These are phyloP conservation scores for Triglochin maritima DNA, from an alignment of 106 monocot species.

Conservation along the genomic window DNA sequence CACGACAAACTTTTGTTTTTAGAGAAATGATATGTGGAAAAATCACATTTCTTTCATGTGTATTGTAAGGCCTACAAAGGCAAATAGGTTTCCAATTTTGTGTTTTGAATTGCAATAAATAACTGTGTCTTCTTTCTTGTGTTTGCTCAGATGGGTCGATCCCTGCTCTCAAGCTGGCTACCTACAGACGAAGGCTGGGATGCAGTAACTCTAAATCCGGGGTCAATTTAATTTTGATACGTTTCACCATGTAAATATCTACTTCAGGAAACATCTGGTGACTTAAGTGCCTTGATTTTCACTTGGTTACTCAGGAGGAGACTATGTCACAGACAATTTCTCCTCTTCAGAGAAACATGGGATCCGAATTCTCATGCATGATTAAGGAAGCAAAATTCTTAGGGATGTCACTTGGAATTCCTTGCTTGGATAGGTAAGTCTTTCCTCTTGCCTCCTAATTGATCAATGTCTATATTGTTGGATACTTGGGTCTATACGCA, in stretches of 20 bases:
- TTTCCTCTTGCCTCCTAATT: background rate
- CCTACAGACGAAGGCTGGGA: slow-evolving; percentile 66
- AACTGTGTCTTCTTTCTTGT: background rate
- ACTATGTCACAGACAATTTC: slow-evolving; percentile 22
- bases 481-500: no score
- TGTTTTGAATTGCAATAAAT: background rate
- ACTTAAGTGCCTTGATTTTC: background rate
- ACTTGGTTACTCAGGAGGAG: slow-evolving; percentile 34
- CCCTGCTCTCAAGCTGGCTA: slow-evolving; percentile 69
- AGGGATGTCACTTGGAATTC: slow-evolving; percentile 75
- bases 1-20: no score
- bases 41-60: no score
- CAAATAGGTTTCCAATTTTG: no score
- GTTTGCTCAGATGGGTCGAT: slow-evolving; percentile 63
- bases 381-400: slow-evolving; percentile 84
- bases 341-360: slow-evolving; percentile 67
- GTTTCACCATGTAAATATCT: background rate
- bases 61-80: no score
- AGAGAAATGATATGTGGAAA: no score
- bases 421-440: slow-evolving; percentile 86
- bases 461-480: no score
- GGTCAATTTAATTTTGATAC: slow-evolving; percentile 12
- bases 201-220: slow-evolving; percentile 8
- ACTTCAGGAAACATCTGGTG: background rate
- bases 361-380: slow-evolving; percentile 86